Evolutionary conservation across 257 asterid genomes (phyloP).

Genomic region (Plectranthus barbatus): DNA sequence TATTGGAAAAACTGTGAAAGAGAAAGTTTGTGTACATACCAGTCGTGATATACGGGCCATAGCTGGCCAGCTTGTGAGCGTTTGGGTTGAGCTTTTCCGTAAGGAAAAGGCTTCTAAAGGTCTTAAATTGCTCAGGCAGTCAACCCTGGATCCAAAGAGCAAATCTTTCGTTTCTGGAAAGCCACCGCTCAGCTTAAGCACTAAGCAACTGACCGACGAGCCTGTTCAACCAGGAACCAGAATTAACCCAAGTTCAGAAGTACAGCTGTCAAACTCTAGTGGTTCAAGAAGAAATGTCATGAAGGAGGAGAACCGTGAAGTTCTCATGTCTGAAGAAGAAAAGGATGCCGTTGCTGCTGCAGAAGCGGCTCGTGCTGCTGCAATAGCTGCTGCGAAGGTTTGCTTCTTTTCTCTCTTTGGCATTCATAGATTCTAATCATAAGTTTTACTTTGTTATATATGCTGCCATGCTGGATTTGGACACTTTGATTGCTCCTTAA

Average conservation of each 20-base stretch:
- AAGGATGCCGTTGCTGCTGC: conserved; percentile 87
- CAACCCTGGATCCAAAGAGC: conserved; percentile 43
- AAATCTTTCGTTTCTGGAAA: conserved; percentile 51
- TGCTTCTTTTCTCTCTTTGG: conserved; percentile 23
- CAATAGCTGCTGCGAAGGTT: conserved; percentile 95
- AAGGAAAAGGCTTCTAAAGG: conserved; percentile 88
- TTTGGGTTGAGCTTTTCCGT: conserved; percentile 93
- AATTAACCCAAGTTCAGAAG: conserved; percentile 38
- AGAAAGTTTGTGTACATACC: conserved; percentile 93
- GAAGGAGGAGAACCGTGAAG: conserved; percentile 37
- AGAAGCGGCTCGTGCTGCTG: conserved; percentile 93
- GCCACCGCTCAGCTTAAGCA: conserved; percentile 61
- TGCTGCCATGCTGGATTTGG: neutral
- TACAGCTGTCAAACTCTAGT: conserved; percentile 41
- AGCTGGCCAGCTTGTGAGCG: conserved; percentile 95
- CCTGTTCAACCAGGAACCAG: conserved; percentile 30
- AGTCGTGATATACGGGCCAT: conserved; percentile 99
- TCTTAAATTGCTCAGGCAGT: conserved; percentile 47
- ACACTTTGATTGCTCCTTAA: conserved; percentile 2
- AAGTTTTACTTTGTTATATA: conserved; percentile 1
- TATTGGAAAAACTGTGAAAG: conserved; percentile 91
- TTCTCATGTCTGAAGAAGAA: conserved; percentile 83
- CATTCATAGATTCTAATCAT: neutral
- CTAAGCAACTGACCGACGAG: conserved; percentile 34
- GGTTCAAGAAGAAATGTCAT: conserved; percentile 42